Conservation (phyloP, 2,329 filamentous ascomycete genomes). For the Microdochium nivale region DNA sequence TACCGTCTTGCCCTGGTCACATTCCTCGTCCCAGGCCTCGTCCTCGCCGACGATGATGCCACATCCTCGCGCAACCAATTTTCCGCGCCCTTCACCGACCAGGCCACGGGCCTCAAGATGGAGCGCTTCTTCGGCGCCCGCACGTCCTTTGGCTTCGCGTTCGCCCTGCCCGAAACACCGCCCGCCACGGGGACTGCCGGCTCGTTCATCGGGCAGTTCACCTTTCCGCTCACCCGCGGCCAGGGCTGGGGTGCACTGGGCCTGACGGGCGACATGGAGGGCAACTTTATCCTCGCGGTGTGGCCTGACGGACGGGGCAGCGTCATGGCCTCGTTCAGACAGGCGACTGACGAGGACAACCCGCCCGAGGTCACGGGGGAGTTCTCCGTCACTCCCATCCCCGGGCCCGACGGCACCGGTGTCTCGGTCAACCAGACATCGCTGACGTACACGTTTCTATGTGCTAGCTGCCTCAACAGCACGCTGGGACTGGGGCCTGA, state of each 20-base stretch:
- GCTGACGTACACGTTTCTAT: constrained; percentile 37
- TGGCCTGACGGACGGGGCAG: constrained; percentile 30
- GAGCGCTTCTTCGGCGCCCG: constrained; percentile 28
- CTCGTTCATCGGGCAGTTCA: constrained; percentile 38
- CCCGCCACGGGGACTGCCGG: constrained; percentile 8
- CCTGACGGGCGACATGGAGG: constrained; percentile 34
- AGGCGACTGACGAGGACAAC: constrained; percentile 31
- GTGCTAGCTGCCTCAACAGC: constrained; percentile 24
- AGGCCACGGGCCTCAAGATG: constrained; percentile 22
- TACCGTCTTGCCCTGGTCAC: neutral
- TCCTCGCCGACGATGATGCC: neutral
- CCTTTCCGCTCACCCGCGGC: constrained; percentile 27
- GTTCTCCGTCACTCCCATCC: constrained; percentile 29
- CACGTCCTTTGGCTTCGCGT: constrained; percentile 29
- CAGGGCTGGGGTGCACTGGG: constrained; percentile 36
- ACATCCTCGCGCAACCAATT: neutral
- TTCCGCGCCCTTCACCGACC: constrained; percentile 20
- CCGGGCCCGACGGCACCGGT: constrained; percentile 22
- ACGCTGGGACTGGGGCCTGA: constrained; percentile 17
- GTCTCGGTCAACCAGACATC: constrained; percentile 28
- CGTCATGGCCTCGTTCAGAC: constrained; percentile 32
- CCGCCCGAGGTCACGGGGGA: constrained; percentile 31
- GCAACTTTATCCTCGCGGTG: constrained; percentile 32
- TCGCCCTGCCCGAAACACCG: constrained; percentile 31
- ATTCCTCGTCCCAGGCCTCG: neutral